Evolutionary conservation across 768 basidiomycete genomes (phyloP).

Genomic region (Mycena maculata): DNA sequence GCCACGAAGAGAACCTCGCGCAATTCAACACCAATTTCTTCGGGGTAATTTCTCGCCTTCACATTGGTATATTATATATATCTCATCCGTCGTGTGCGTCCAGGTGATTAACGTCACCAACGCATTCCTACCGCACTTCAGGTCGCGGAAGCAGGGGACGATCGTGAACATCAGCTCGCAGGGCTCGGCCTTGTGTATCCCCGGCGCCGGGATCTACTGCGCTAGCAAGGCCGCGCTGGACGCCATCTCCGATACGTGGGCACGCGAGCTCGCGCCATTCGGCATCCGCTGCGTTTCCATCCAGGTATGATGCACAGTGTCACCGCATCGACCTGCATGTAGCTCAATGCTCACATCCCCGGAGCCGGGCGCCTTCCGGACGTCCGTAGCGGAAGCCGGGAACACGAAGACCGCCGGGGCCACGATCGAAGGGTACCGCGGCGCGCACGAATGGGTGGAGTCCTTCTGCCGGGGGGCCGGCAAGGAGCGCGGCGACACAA

Average conservation of each 20-base stretch:
- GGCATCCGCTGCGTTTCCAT: slow-evolving; percentile 18
- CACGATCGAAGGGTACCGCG: slow-evolving; percentile 27
- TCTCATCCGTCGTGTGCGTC: no score
- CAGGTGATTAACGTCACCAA: slow-evolving; percentile 37
- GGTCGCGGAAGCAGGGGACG: slow-evolving; percentile 25
- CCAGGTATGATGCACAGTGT: neutral
- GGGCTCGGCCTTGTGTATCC: slow-evolving; percentile 7
- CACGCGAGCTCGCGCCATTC: slow-evolving; percentile 2
- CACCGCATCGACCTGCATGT: neutral
- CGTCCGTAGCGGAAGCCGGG: slow-evolving; percentile 21
- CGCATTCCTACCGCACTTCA: slow-evolving; percentile 44
- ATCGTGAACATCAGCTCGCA: slow-evolving; percentile 37
- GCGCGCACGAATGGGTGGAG: slow-evolving; percentile 17
- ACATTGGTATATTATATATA: no score
- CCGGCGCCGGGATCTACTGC: slow-evolving; percentile 32
- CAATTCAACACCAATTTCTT: slow-evolving; percentile 44
- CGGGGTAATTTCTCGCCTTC: slow-evolving; percentile 22
- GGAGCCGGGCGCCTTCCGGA: slow-evolving; percentile 31
- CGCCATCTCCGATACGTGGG: slow-evolving; percentile 21
- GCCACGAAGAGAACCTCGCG: slow-evolving; percentile 21
- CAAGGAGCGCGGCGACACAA: slow-evolving; percentile 29
- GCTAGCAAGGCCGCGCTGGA: slow-evolving; percentile 36
- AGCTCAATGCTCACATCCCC: neutral
- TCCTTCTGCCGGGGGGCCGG: slow-evolving; percentile 18
- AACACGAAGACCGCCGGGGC: slow-evolving; percentile 15